A percentile compares a stretch with the other conserved stretches of the same genome.
phyloP scores from a whole-genome alignment of 495 filamentous ascomycete genomes.

The Aspergillus haitiensis region DNA sequence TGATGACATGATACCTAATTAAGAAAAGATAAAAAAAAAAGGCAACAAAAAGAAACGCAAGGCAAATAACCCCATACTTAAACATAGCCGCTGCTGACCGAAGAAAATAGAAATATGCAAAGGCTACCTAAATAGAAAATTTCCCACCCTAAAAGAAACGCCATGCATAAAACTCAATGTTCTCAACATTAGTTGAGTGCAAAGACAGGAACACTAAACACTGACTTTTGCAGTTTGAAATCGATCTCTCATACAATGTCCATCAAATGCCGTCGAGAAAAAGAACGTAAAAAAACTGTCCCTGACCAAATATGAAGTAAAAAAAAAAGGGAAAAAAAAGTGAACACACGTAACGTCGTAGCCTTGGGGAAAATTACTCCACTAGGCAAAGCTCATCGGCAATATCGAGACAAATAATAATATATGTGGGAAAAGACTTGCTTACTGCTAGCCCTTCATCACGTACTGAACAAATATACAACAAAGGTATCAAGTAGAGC shows the following conservation, averaged over 20 bases:
- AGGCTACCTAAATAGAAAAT: not conserved
- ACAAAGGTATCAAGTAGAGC: slow-evolving; percentile 4
- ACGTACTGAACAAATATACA: slow-evolving; percentile 10
- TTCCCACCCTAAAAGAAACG: slow-evolving; percentile 8
- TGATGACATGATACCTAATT: too few species aligned
- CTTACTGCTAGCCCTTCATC: slow-evolving; percentile 9
- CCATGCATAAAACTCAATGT: slow-evolving; percentile 14
- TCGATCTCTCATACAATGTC: slow-evolving; percentile 1
- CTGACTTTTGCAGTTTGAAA: slow-evolving; percentile 12
- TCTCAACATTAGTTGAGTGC: slow-evolving; percentile 11
- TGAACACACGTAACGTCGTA: slow-evolving; percentile 10
- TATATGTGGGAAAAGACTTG: not conserved
- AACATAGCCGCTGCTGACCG: too few species aligned
- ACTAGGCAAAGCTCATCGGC: slow-evolving; percentile 9
- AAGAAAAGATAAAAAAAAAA: too few species aligned
- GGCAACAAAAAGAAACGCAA: too few species aligned
- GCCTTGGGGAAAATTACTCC: slow-evolving; percentile 4
- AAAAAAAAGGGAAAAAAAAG: slow-evolving; percentile 9
- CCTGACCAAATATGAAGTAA: not conserved
- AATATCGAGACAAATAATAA: slow-evolving; percentile 8
- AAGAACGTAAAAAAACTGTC: not conserved
- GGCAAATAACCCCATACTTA: too few species aligned
- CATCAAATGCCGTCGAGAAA: not conserved
- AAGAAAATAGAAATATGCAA: not conserved
- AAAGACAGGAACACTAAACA: slow-evolving; percentile 5